Evolutionary conservation across 768 basidiomycete genomes (phyloP).

Genomic region (Imleria badia): DNA sequence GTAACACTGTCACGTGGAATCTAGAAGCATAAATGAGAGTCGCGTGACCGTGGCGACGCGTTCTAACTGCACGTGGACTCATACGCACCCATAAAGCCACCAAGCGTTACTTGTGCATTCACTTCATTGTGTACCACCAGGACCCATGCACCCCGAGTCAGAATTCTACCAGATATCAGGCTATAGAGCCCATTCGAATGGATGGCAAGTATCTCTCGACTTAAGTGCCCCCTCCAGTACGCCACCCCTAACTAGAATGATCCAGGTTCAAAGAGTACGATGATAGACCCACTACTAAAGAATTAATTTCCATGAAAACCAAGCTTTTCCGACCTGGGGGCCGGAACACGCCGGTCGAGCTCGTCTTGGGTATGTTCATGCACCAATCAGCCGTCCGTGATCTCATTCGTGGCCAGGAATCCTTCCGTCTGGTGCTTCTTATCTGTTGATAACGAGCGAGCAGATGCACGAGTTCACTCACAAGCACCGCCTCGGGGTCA

Average conservation of each 20-base stretch:
- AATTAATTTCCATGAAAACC: slow-evolving; percentile 29
- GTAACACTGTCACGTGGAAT: neutral
- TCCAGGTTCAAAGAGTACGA: slow-evolving; percentile 33
- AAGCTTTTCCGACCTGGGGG: slow-evolving; percentile 31
- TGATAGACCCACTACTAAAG: slow-evolving; percentile 35
- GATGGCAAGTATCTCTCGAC: slow-evolving; percentile 14
- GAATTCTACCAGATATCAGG: slow-evolving; percentile 32
- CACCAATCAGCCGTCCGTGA: neutral
- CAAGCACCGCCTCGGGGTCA: slow-evolving; percentile 13
- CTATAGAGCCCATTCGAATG: slow-evolving; percentile 29
- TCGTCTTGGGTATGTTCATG: slow-evolving; percentile 40
- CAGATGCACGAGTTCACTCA: slow-evolving; percentile 29
- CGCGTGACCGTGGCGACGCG: slow-evolving; percentile 2
- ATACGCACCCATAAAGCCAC: neutral
- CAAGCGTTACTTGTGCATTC: too few species aligned
- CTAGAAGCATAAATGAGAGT: neutral
- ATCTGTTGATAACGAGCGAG: slow-evolving; percentile 40
- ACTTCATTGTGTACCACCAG: neutral
- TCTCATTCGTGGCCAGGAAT: slow-evolving; percentile 36
- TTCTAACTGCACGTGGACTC: neutral
- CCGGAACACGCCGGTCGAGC: slow-evolving; percentile 34
- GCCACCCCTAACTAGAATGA: neutral
- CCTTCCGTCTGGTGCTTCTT: slow-evolving; percentile 42
- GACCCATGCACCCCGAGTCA: slow-evolving; percentile 11
- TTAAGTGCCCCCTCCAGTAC: neutral